Evolutionary conservation across 73 alveolate species (phyloP), one percentile per base, ranked within the genome.

Genomic region (Blepharisma stoltei): DNA sequence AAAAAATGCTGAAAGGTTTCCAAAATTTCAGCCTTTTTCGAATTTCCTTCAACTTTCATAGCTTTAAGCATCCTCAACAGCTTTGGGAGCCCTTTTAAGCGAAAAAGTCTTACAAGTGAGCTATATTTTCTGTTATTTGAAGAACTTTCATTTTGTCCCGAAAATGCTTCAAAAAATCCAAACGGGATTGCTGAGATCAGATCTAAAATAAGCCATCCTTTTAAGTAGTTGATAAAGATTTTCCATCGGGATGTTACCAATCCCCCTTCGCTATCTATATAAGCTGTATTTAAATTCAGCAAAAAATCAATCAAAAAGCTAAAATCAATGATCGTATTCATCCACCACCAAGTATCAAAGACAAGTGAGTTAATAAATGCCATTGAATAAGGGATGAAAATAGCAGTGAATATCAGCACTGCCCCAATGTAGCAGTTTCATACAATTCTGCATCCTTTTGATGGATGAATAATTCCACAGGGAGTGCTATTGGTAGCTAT

Each of bases 141-240:
- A 14, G 18, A n/a, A n/a, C 23, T 52, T 14, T 20, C 67, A 52
- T 14, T 52, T 52, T 52, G 18, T n/a, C 79, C 79, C 4, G 9
- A 7, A 38, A 44, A 9, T 69, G 41, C 65, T 14, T 43, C 60
- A 67, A 92, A 71, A 6, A 88, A 67, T 55, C 78, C 76, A 50
- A 89, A 70, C 11, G 98, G 98, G 77, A 92, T 77, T 25, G 92
- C 87, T 41, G 92, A 77, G 18, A 89, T 55, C 68, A 87, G 78
- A 84, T 92, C 98, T 7, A 92, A 52, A 52, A 81, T 25, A 80
- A 92, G 86, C 93, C 95, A 65, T 27, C 96, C 95, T 65, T 78
- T 80, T 46, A 92, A 54, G 82, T 92, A 92, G 77, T 83, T 73
- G 25, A 38, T 27, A 0, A 83, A 38, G 27, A 92, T 80, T 66